Evolutionary conservation across 108 stramenopile genomes (phyloP), one percentile per base, ranked within the genome.

Genomic region (Cyclostephanos tholiformis): DNA sequence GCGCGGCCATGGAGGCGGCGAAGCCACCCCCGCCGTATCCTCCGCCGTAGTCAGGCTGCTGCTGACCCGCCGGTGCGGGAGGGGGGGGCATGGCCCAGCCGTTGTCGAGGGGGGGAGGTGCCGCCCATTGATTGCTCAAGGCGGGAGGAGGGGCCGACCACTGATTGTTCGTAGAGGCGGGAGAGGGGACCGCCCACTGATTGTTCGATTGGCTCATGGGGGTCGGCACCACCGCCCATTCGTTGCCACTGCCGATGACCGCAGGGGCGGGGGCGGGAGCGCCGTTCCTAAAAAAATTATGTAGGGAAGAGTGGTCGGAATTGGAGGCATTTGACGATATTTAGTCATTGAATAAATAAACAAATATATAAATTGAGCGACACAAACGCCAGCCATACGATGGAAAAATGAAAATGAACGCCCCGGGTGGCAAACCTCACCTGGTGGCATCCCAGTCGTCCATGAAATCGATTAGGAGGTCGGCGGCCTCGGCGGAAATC

Each of bases 401-500:
- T n/a, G n/a, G n/a, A n/a, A n/a, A n/a, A n/a, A n/a, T n/a, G n/a
- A n/a, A n/a, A n/a, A n/a, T n/a, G n/a, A n/a, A n/a, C 36, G 32
- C 2, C 8, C 56, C 56, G 0, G 35, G 41, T 20, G 29, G 7
- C 6, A 4, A 41, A 44, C 70, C 76, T 72, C 55, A 79, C 78
- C 71, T 65, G 29, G 67, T 69, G n/a, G 71, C 19, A 64, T 72
- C 65, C 48, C 65, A 79, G 53, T 84, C 87, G n/a, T 73, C 78
- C 81, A 82, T 82, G 67, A 88, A 88, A 64, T 88, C 87, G 63
- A 88, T 84, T 65, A 87, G 71, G 20, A 87, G 49, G 75, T 87
- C 82, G n/a, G 71, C 64, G 22, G 72, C 77, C 75, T 78, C 78
- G 8, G 75, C 41, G 5, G 81, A 77, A 2, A 82, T 73, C 14